These are phyloP conservation scores for Garcia nutans DNA, from an alignment of 345 rosid genomes.

Conservation along the genomic window DNA sequence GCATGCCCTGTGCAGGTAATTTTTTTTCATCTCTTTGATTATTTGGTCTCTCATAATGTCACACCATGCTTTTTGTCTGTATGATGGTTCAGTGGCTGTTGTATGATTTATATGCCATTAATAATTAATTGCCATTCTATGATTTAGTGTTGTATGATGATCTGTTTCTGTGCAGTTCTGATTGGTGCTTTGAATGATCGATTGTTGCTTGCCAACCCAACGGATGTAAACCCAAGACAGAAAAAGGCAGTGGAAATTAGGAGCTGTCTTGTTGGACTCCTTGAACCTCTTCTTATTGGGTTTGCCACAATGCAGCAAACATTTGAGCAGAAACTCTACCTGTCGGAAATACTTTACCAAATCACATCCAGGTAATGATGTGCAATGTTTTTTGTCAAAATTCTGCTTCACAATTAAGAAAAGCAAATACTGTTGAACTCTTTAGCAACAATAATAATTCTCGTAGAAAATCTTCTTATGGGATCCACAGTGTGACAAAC, in stretches of 20 bases:
- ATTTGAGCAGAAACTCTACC: conserved; percentile 91
- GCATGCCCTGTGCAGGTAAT: conserved; percentile 86
- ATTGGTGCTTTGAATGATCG: conserved; percentile 95
- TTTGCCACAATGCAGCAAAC: conserved; percentile 95
- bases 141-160: conserved; percentile 20
- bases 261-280: conserved; percentile 94
- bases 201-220: conserved; percentile 71
- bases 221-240: conserved; percentile 84
- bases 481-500: conserved; percentile 91
- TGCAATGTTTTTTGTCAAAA: background rate
- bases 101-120: conserved; percentile 1
- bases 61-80: background rate
- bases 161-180: conserved; percentile 53
- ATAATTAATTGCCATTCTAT: conserved; percentile 8
- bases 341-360: conserved; percentile 86
- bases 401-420: background rate
- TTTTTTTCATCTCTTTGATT: conserved; percentile 16
- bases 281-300: conserved; percentile 97
- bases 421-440: conserved; percentile 60
- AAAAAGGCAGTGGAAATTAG: conserved; percentile 82
- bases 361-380: conserved; percentile 79
- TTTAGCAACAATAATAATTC: too few relatives aligned
- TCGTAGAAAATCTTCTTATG: conserved; percentile 77
- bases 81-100: background rate
- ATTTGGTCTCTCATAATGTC: background rate